A percentile compares a stretch with the other conserved stretches of the same genome.
Evolutionary conservation across 306 rosid species (phyloP).

Genomic region (Comarum palustre): DNA sequence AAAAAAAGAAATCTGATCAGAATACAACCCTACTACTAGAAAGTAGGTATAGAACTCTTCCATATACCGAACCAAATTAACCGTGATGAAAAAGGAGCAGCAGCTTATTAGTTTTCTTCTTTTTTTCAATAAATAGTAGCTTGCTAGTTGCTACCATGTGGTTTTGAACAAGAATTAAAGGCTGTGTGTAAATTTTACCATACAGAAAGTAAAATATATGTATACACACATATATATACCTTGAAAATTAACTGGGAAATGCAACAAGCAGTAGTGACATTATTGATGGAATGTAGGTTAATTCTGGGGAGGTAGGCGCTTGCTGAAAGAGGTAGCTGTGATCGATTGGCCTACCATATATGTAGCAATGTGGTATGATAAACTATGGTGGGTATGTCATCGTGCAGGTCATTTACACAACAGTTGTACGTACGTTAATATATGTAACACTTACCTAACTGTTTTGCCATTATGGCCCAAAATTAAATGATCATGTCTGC

Average conservation of each 20-base stretch:
- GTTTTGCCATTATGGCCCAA: constrained; percentile 35
- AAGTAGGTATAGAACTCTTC: too few species aligned
- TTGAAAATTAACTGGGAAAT: neutral
- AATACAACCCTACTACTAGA: too few species aligned
- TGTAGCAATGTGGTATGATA: constrained; percentile 9
- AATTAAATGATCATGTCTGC: constrained; percentile 50
- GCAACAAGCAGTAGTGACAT: neutral
- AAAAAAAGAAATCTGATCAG: too few species aligned
- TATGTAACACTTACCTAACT: constrained; percentile 40
- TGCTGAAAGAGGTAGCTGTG: neutral
- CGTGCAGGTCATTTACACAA: constrained; percentile 5
- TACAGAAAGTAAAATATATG: neutral
- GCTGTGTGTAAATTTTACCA: neutral
- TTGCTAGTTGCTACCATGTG: neutral
- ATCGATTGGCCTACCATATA: neutral
- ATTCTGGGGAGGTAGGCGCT: constrained; percentile 1
- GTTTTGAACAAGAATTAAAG: neutral
- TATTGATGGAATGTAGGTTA: neutral
- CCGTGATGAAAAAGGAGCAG: neutral
- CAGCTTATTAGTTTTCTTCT: too few species aligned
- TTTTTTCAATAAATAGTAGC: too few species aligned
- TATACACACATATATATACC: neutral
- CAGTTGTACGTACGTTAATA: constrained; percentile 15
- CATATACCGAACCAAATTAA: neutral
- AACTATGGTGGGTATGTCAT: constrained; percentile 15